These are phyloP conservation scores for Aspergillus cejpii DNA, from an alignment of 2,329 filamentous ascomycete genomes.

Conservation along the genomic window DNA sequence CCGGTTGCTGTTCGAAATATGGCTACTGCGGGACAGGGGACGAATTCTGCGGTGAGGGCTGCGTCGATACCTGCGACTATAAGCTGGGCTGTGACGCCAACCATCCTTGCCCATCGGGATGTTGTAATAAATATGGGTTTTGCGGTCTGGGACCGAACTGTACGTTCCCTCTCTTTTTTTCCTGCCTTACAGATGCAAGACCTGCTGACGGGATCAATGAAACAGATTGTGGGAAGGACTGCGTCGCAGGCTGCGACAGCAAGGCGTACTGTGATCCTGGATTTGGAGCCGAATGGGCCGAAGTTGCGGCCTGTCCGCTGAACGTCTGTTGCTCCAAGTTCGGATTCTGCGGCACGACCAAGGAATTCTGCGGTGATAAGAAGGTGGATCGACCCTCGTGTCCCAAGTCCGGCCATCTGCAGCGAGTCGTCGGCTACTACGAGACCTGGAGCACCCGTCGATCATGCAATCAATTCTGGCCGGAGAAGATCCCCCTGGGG, in stretches of 20 bases:
- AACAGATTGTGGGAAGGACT: too few relatives aligned
- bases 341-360: constrained; percentile 16
- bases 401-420: background rate
- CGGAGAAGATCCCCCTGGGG: background rate
- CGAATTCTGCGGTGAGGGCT: constrained; percentile 6
- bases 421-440: constrained; percentile 4
- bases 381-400: background rate
- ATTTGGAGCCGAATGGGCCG: constrained; percentile 15
- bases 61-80: background rate
- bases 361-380: constrained; percentile 11
- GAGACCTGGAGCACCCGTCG: constrained; percentile 1
- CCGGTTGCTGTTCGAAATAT: background rate
- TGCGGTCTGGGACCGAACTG: too few relatives aligned
- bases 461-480: background rate
- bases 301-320: constrained; percentile 20
- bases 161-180: too few relatives aligned
- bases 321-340: constrained; percentile 28
- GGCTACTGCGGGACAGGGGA: constrained; percentile 13
- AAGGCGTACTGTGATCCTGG: constrained; percentile 24
- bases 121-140: too few relatives aligned
- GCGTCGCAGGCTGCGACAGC: constrained; percentile 15
- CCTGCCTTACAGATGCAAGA: too few relatives aligned
- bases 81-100: background rate
- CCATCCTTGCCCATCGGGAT: too few relatives aligned
- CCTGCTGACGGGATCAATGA: too few relatives aligned